A percentile compares a stretch with the other conserved stretches of the same genome.
These are phyloP conservation scores for Rhodotorula sp. DNA, from an alignment of 1,284 basidiomycete genomes.

Conservation along the genomic window DNA sequence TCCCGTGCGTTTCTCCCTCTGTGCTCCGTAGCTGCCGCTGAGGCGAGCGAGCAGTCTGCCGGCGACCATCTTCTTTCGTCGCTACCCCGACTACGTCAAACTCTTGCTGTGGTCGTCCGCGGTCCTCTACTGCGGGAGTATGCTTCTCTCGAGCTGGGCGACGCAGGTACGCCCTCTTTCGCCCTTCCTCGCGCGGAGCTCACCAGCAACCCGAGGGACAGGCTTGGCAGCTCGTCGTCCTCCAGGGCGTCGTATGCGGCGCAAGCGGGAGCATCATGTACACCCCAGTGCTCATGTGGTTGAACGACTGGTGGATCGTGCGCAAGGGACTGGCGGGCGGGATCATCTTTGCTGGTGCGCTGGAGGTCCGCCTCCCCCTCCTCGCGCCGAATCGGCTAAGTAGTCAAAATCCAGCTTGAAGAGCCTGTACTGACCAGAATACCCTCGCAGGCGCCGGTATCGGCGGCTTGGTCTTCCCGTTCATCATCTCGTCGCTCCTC, in stretches of 20 bases:
- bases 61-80: slow-evolving; percentile 23
- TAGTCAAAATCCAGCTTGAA: too few species aligned
- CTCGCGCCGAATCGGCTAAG: too few species aligned
- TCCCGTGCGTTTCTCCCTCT: neutral
- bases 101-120: slow-evolving; percentile 6
- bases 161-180: slow-evolving; percentile 7
- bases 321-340: slow-evolving; percentile 25
- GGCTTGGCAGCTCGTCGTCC: slow-evolving; percentile 29
- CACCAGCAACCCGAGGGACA: too few species aligned
- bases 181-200: too few species aligned
- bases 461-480: slow-evolving; percentile 31
- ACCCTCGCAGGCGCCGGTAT: slow-evolving; percentile 14
- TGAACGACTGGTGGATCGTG: slow-evolving; percentile 20
- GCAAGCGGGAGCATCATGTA: slow-evolving; percentile 24
- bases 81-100: slow-evolving; percentile 35
- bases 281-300: slow-evolving; percentile 31
- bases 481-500: slow-evolving; percentile 19
- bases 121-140: slow-evolving; percentile 11
- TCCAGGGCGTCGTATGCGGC: slow-evolving; percentile 26
- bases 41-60: neutral
- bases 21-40: neutral
- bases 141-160: slow-evolving; percentile 31
- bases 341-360: slow-evolving; percentile 28
- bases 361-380: neutral
- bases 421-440: too few species aligned